These are phyloP conservation scores for Penicillium alfredii DNA, from an alignment of 495 filamentous ascomycete genomes.

Conservation along the genomic window DNA sequence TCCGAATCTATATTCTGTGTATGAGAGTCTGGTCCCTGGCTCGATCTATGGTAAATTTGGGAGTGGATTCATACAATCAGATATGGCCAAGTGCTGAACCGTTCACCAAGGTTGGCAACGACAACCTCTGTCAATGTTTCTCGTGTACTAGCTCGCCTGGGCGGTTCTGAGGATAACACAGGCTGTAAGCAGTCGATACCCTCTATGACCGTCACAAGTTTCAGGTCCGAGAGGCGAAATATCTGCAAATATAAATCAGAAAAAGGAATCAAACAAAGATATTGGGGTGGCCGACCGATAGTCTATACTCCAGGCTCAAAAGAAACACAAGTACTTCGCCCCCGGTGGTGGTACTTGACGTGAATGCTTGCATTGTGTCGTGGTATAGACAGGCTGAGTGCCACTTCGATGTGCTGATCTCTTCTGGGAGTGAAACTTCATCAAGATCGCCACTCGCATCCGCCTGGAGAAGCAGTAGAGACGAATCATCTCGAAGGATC, in stretches of 20 bases:
- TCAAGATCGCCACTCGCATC: slow-evolving; percentile 81
- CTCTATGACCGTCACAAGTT: slow-evolving; percentile 41
- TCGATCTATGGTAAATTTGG: too few species aligned
- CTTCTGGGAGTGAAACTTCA: slow-evolving; percentile 59
- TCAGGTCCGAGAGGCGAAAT: slow-evolving; percentile 35
- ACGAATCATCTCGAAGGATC: slow-evolving; percentile 74
- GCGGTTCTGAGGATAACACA: slow-evolving; percentile 64
- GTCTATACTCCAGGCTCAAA: slow-evolving; percentile 58
- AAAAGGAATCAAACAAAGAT: not conserved
- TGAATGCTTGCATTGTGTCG: slow-evolving; percentile 56
- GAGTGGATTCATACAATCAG: slow-evolving; percentile 59
- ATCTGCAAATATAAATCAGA: slow-evolving; percentile 25
- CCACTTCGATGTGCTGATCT: slow-evolving; percentile 59
- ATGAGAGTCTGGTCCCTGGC: too few species aligned
- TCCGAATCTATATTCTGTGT: slow-evolving; percentile 64
- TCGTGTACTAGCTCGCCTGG: slow-evolving; percentile 60
- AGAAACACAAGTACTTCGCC: slow-evolving; percentile 65
- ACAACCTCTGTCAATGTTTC: slow-evolving; percentile 71
- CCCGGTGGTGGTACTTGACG: slow-evolving; percentile 35
- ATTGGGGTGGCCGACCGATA: slow-evolving; percentile 55
- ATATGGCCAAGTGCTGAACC: slow-evolving; percentile 61
- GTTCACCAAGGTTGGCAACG: slow-evolving; percentile 78
- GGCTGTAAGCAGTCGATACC: slow-evolving; percentile 73
- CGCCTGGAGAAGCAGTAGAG: slow-evolving; percentile 65
- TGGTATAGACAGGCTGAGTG: slow-evolving; percentile 72